Conservation (phyloP, 441 rosid genomes). For the Croton setiger region DNA sequence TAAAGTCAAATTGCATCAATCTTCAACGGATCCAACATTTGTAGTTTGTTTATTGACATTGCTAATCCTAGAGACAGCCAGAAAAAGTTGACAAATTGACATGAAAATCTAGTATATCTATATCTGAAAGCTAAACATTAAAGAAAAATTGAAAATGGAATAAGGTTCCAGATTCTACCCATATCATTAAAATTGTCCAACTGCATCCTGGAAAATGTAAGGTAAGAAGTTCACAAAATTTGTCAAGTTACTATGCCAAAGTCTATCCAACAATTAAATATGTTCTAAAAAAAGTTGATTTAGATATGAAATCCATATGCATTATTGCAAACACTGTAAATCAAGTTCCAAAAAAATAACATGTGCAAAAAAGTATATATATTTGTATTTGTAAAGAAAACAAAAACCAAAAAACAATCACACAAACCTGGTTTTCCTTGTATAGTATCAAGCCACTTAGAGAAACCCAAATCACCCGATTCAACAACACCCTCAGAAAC, state of each 20-base stretch:
- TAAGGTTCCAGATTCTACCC: not conserved
- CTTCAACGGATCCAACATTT: not conserved
- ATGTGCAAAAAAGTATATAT: not conserved
- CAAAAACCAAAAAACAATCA: not conserved
- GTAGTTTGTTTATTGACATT: not conserved
- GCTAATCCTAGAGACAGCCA: too few species aligned
- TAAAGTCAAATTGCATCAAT: not conserved
- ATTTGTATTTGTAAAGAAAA: not conserved
- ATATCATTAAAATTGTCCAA: not conserved
- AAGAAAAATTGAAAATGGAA: not conserved
- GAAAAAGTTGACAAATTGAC: not conserved
- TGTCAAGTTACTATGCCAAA: not conserved
- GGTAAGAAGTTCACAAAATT: not conserved
- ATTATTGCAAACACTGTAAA: too few species aligned
- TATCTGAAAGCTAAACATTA: not conserved
- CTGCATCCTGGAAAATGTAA: not conserved
- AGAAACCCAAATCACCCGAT: slow-evolving; percentile 76
- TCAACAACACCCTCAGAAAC: slow-evolving; percentile 37
- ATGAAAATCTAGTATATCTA: not conserved
- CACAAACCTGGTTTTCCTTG: slow-evolving; percentile 60
- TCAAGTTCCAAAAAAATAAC: too few species aligned
- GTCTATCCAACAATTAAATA: too few species aligned
- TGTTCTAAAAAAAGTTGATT: too few species aligned
- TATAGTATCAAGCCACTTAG: slow-evolving; percentile 57
- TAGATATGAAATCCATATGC: too few species aligned